Evolutionary conservation across 441 rosid genomes (phyloP).

Genomic region (Cnidoscolus chayamansa): DNA sequence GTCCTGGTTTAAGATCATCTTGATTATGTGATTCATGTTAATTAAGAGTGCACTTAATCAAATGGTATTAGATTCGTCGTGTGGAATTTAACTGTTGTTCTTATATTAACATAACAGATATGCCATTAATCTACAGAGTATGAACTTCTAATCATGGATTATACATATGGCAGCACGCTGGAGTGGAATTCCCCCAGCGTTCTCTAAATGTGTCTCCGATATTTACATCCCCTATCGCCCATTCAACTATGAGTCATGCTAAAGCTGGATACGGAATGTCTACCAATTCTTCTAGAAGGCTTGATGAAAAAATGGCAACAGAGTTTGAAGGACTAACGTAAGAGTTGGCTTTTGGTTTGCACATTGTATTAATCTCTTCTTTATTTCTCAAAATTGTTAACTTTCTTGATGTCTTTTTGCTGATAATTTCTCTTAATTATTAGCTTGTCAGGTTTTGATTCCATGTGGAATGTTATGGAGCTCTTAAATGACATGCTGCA

Average conservation of each 20-base stretch:
- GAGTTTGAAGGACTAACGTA: constrained; percentile 84
- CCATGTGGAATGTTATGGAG: constrained; percentile 82
- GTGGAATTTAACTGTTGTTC: background rate
- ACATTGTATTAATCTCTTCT: background rate
- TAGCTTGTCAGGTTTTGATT: constrained; percentile 77
- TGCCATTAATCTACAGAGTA: constrained; percentile 7
- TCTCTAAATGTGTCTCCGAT: constrained; percentile 62
- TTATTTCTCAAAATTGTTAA: constrained; percentile 4
- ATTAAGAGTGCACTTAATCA: background rate
- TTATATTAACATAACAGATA: background rate
- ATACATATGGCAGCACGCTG: constrained; percentile 54
- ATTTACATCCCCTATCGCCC: constrained; percentile 73
- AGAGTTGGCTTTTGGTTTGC: constrained; percentile 19
- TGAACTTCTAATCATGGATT: background rate
- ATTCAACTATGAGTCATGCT: constrained; percentile 49
- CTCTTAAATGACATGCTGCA: constrained; percentile 89
- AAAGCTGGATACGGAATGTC: constrained; percentile 84
- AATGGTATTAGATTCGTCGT: too few species aligned
- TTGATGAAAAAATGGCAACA: constrained; percentile 93
- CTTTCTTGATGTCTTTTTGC: constrained; percentile 7
- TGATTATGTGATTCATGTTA: background rate
- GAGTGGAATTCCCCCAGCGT: constrained; percentile 66
- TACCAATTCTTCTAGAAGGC: constrained; percentile 78
- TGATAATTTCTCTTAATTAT: constrained; percentile 24
- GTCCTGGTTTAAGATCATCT: background rate